These are phyloP conservation scores for Ascoidea tarda DNA, from an alignment of 805 yeast genomes.

Conservation along the genomic window DNA sequence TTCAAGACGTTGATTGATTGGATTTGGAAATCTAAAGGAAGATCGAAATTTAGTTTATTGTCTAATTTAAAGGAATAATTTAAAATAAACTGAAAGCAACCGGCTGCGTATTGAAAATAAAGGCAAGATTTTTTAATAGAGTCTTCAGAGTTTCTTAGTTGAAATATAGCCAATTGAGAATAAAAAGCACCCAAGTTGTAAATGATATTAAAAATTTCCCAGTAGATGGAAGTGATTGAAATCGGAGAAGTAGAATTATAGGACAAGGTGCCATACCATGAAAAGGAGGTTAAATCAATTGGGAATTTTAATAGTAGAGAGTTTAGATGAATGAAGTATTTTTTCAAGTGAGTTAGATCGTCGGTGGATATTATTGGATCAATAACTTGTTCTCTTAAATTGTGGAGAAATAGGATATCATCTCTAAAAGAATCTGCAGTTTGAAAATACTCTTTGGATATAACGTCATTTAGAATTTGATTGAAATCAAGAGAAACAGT, in stretches of 20 bases:
- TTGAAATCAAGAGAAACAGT: slow-evolving; percentile 29
- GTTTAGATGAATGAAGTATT: slow-evolving; percentile 33
- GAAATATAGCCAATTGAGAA: slow-evolving; percentile 37
- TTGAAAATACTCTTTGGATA: slow-evolving; percentile 33
- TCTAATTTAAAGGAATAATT: slow-evolving; percentile 9
- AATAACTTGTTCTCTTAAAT: slow-evolving; percentile 27
- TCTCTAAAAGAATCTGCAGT: slow-evolving; percentile 24
- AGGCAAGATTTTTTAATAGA: slow-evolving; percentile 50
- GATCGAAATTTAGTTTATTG: slow-evolving; percentile 8
- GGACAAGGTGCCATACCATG: slow-evolving; percentile 65
- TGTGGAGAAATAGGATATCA: slow-evolving; percentile 28
- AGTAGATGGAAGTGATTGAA: slow-evolving; percentile 30
- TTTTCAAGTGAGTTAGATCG: slow-evolving; percentile 22
- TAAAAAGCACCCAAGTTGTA: slow-evolving; percentile 59
- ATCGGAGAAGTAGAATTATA: slow-evolving; percentile 35
- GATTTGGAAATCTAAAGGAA: slow-evolving; percentile 32
- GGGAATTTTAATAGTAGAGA: slow-evolving; percentile 47
- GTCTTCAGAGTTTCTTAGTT: slow-evolving; percentile 29
- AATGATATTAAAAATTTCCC: slow-evolving; percentile 48
- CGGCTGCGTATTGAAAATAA: slow-evolving; percentile 60
- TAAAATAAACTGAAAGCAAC: slow-evolving; percentile 33
- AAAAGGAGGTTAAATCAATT: slow-evolving; percentile 39
- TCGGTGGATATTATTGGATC: slow-evolving; percentile 21
- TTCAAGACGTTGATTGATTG: slow-evolving; percentile 37
- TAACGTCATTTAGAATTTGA: slow-evolving; percentile 24